Conservation (phyloP, 805 yeast genomes). For the Diddensiella santjacobensis region DNA sequence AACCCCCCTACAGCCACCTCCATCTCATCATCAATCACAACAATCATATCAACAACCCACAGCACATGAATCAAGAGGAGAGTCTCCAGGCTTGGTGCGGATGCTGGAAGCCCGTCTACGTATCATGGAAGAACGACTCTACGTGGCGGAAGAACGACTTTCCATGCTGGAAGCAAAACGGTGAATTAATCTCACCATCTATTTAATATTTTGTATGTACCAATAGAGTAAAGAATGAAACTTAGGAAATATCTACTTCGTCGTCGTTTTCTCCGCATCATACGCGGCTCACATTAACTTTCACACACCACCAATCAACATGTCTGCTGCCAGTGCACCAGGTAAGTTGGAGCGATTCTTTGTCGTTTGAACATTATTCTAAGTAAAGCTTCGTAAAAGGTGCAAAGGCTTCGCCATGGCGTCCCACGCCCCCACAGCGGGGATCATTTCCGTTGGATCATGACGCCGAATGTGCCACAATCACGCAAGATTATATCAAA, state of each 20-base stretch:
- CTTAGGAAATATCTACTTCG: too few relatives aligned
- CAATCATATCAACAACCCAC: neutral
- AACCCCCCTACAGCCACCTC: constrained; percentile 12
- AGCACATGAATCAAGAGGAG: neutral
- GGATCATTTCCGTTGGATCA: constrained; percentile 97
- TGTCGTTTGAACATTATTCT: too few relatives aligned
- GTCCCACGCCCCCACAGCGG: constrained; percentile 90
- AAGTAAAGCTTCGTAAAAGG: neutral
- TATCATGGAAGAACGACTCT: constrained; percentile 31
- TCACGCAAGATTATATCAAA: constrained; percentile 69
- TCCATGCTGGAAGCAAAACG: constrained; percentile 19
- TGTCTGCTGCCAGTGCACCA: constrained; percentile 32
- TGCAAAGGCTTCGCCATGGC: constrained; percentile 17
- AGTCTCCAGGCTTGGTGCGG: constrained; percentile 23
- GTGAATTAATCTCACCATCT: constrained; percentile 1
- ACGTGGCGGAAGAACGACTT: constrained; percentile 30
- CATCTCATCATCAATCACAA: constrained; percentile 11
- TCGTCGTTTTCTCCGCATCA: too few relatives aligned
- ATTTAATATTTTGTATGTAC: too few relatives aligned
- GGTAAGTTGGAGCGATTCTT: constrained; percentile 7
- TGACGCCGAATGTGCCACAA: constrained; percentile 69
- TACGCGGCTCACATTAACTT: too few relatives aligned
- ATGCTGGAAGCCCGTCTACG: constrained; percentile 30
- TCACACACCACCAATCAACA: constrained; percentile 13
- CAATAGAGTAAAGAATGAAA: too few relatives aligned